phyloP scores from a whole-genome alignment of 2,329 filamentous ascomycete genomes.

The Lojkania enalia region DNA sequence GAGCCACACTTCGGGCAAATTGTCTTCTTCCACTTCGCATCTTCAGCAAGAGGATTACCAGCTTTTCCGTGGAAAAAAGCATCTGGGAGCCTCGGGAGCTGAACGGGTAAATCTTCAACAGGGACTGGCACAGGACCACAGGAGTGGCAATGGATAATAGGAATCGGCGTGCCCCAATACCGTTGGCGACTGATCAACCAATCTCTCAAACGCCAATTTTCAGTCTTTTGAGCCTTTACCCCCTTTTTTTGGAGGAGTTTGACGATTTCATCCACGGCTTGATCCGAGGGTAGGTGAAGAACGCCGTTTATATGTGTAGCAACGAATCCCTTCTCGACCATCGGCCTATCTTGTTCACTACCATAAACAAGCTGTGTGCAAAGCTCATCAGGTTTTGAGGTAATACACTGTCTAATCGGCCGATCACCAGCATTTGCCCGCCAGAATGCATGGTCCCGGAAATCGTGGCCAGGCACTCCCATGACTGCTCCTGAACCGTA shows the following conservation, averaged over 20 bases:
- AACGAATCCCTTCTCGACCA: slow-evolving; percentile 68
- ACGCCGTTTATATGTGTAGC: slow-evolving; percentile 68
- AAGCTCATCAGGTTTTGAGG: slow-evolving; percentile 16
- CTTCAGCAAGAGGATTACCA: slow-evolving; percentile 76
- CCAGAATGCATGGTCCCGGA: slow-evolving; percentile 80
- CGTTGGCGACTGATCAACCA: slow-evolving; percentile 92
- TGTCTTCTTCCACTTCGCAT: slow-evolving; percentile 73
- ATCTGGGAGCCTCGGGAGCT: slow-evolving; percentile 68
- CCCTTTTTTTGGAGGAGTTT: slow-evolving; percentile 51
- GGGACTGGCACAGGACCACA: slow-evolving; percentile 83
- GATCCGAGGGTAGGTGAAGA: slow-evolving; percentile 63
- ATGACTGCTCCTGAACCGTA: slow-evolving; percentile 89
- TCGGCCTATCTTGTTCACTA: slow-evolving; percentile 57
- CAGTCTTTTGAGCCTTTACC: slow-evolving; percentile 62
- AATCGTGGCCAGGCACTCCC: slow-evolving; percentile 87
- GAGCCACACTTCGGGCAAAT: slow-evolving; percentile 73
- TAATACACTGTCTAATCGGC: slow-evolving; percentile 63
- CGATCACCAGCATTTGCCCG: slow-evolving; percentile 65
- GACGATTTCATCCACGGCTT: slow-evolving; percentile 66
- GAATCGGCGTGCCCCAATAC: slow-evolving; percentile 90
- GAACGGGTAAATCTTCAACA: slow-evolving; percentile 73
- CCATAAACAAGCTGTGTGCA: slow-evolving; percentile 16
- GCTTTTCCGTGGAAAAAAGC: slow-evolving; percentile 70
- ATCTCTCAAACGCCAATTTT: slow-evolving; percentile 81
- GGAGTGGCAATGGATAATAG: slow-evolving; percentile 76